Evolutionary conservation across 2,329 filamentous ascomycete genomes (phyloP), one percentile per base, ranked within the genome.

Genomic region (Paraphoma chrysanthemicola): DNA sequence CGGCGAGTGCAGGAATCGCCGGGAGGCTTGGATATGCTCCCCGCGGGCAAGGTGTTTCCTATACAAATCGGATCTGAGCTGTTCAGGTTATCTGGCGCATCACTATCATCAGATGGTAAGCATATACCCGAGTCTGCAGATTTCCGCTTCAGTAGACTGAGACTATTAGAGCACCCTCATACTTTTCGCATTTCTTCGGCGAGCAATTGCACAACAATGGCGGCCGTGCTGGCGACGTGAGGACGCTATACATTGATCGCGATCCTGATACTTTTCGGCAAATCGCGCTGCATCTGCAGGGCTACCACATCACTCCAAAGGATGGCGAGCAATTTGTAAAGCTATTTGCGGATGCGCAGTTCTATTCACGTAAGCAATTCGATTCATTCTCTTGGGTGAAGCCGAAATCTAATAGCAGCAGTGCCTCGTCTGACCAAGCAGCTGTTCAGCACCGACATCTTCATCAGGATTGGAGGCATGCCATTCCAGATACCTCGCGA

Each of bases 141-240:
- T 28, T 28, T 42, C 23, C 8, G 51, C 41, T 14, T 51, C 48
- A 51, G 9, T 58, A 57, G 61, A 70, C 82, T 86, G 77, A 87
- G 73, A 80, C 71, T 78, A 76, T 73, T 80, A 82, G 79, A 96
- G 94, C 93, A 70, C 94, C 94, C 56, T 97, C 93, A 48, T 97
- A 97, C 77, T 97, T 98, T 79, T 96, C 94, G 17, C 90, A 92
- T 67, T 97, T 95, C 80, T 98, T 98, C 77, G 84, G 88, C 66
- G 91, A 91, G 68, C 93, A 97, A 78, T 78, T 97, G 41, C 84
- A 86, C 54, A 79, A 82, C 64, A 88, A 85, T 47, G 84, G 87
- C 57, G 83, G 84, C 53, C 85, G 85, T 56, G 83, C 87, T 53
- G 77, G 78, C 42, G 81, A 79, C 51, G 78, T 96, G 56, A 88